Conservation (phyloP, 1,284 basidiomycete genomes). For the Pseudozyma hubeiensis region DNA sequence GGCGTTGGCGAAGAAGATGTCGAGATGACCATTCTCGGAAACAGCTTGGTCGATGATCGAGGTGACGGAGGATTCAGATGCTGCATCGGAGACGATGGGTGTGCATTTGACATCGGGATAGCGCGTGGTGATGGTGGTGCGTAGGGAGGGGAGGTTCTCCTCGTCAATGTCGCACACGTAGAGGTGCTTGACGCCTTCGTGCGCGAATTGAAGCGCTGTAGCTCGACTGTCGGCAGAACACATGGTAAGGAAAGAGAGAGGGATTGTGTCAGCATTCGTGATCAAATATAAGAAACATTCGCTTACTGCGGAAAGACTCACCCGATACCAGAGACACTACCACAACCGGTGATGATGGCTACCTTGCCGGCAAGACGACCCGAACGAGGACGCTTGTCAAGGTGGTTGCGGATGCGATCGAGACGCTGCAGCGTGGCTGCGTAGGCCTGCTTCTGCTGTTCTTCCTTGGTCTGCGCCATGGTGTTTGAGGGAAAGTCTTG, state of each 20-base stretch:
- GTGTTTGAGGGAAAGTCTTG: background rate
- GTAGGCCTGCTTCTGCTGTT: slow-evolving; percentile 48
- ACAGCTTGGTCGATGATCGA: slow-evolving; percentile 79
- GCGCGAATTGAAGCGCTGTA: slow-evolving; percentile 36
- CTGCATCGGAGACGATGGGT: slow-evolving; percentile 78
- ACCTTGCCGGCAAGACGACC: slow-evolving; percentile 81
- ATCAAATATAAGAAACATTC: no score
- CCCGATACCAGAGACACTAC: slow-evolving; percentile 63
- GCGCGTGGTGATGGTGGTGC: slow-evolving; percentile 75
- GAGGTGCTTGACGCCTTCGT: slow-evolving; percentile 80
- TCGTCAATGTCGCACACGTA: slow-evolving; percentile 84
- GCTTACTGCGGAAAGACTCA: slow-evolving; percentile 6
- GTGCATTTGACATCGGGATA: slow-evolving; percentile 80
- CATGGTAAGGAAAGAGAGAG: background rate
- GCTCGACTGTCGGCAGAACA: slow-evolving; percentile 9
- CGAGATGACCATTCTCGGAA: slow-evolving; percentile 83
- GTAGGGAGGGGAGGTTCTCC: slow-evolving; percentile 79
- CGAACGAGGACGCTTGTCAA: slow-evolving; percentile 74
- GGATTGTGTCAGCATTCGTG: background rate
- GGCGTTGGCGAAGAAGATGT: slow-evolving; percentile 90
- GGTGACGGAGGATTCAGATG: slow-evolving; percentile 80
- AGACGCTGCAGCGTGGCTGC: slow-evolving; percentile 71
- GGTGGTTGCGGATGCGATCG: slow-evolving; percentile 78
- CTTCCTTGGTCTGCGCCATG: slow-evolving; percentile 35
- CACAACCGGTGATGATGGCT: slow-evolving; percentile 83